Evolutionary conservation across 148 eudicot species (phyloP).

Genomic region (Pouteria glomerata): DNA sequence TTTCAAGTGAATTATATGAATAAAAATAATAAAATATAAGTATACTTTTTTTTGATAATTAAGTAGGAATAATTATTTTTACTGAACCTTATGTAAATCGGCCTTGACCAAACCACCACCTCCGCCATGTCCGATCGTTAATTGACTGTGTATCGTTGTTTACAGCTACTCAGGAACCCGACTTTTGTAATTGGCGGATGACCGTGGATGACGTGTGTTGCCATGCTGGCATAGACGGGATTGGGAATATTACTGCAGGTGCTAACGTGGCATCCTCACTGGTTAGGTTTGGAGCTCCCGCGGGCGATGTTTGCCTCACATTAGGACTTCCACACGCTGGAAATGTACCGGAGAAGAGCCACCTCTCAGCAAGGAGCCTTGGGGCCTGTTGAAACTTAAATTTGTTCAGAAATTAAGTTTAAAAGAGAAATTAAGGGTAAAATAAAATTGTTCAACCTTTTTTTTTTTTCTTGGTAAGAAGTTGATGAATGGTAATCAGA

Average conservation of each 20-base stretch:
- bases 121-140: accelerated
- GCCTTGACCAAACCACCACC: too few species aligned
- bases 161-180: not conserved
- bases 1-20: too few species aligned
- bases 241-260: slow-evolving; percentile 5
- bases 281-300: slow-evolving; percentile 3
- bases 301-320: slow-evolving; percentile 32
- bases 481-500: too few species aligned
- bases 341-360: slow-evolving; percentile 16
- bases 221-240: too few species aligned
- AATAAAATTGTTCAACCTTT: too few species aligned
- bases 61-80: too few species aligned
- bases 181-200: not conserved
- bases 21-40: too few species aligned
- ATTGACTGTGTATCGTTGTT: not conserved
- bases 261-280: slow-evolving; percentile 1
- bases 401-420: not conserved
- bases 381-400: slow-evolving; percentile 12
- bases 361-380: slow-evolving; percentile 16
- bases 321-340: slow-evolving; percentile 24
- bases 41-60: too few species aligned
- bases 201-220: not conserved
- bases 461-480: too few species aligned
- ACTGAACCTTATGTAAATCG: too few species aligned
- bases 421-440: not conserved